phyloP scores from a whole-genome alignment of 768 basidiomycete species.

The Termitomyces sp. region DNA sequence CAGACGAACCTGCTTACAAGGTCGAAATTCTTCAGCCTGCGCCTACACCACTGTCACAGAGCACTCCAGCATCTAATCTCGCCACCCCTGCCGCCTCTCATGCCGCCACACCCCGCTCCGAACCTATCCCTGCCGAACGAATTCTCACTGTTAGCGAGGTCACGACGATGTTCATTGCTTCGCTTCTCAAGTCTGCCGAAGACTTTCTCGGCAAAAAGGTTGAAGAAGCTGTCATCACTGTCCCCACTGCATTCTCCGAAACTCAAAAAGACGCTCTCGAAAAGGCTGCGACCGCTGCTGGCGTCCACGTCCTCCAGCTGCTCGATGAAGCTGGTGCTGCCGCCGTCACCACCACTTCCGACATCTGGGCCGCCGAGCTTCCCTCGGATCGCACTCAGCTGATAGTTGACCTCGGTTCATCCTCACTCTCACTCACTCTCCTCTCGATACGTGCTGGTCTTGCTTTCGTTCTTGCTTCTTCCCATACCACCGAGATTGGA shows the following conservation, averaged over 20 bases:
- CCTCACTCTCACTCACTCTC: constrained; percentile 62
- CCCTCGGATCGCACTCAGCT: constrained; percentile 69
- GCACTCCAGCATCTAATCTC: constrained; percentile 21
- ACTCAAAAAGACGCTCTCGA: constrained; percentile 65
- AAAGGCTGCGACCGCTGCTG: constrained; percentile 73
- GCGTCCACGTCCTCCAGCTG: constrained; percentile 78
- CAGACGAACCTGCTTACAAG: constrained; percentile 77
- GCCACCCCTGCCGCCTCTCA: constrained; percentile 64
- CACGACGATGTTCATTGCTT: constrained; percentile 77
- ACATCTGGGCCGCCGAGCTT: constrained; percentile 34
- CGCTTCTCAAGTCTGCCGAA: constrained; percentile 79
- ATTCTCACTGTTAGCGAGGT: constrained; percentile 81
- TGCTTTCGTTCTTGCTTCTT: constrained; percentile 53
- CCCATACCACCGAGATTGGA: constrained; percentile 42
- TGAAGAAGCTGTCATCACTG: constrained; percentile 76
- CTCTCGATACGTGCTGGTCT: constrained; percentile 76
- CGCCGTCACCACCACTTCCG: constrained; percentile 48
- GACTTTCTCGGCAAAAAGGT: constrained; percentile 85
- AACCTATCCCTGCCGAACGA: constrained; percentile 60
- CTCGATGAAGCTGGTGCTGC: constrained; percentile 85
- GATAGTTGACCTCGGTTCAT: constrained; percentile 76
- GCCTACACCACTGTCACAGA: constrained; percentile 56
- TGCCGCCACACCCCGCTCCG: constrained; percentile 66
- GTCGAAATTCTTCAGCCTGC: constrained; percentile 78
- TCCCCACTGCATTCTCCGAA: constrained; percentile 71